Evolutionary conservation across 345 rosid species (phyloP).

Genomic region (Citropsis articulata): DNA sequence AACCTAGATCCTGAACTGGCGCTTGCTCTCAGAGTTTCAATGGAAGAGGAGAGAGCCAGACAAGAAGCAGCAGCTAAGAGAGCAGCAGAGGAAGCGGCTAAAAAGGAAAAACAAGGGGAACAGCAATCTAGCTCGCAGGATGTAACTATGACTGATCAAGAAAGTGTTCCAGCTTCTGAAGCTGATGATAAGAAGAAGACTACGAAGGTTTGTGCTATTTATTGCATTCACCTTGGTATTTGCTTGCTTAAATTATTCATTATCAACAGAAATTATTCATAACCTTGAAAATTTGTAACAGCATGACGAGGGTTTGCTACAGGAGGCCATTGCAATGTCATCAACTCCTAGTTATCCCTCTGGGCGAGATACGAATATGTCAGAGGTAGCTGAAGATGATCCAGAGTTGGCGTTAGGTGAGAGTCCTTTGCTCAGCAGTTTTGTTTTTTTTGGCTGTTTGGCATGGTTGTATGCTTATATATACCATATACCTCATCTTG

Average conservation of each 20-base stretch:
- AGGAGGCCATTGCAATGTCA: conserved; percentile 66
- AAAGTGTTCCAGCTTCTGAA: conserved; percentile 39
- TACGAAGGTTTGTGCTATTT: conserved; percentile 38
- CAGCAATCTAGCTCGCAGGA: conserved; percentile 43
- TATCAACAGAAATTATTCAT: neutral
- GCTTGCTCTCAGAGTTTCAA: conserved; percentile 76
- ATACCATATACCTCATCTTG: neutral
- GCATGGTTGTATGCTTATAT: neutral
- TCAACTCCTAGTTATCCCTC: conserved; percentile 22
- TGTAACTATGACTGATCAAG: conserved; percentile 41
- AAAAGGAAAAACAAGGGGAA: conserved; percentile 29
- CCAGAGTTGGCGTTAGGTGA: conserved; percentile 58
- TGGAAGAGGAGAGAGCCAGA: conserved; percentile 86
- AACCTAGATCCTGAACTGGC: conserved; percentile 79
- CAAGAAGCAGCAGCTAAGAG: conserved; percentile 81
- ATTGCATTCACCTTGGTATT: neutral
- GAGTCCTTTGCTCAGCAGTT: conserved; percentile 11
- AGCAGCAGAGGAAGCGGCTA: conserved; percentile 62
- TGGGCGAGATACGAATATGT: conserved; percentile 50
- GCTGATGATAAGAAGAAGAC: conserved; percentile 42
- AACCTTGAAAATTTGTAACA: conserved; percentile 16
- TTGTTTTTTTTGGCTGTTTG: neutral
- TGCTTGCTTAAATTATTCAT: conserved; percentile 3
- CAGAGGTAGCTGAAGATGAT: conserved; percentile 53
- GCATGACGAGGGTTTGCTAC: conserved; percentile 57